Base-by-base conservation (phyloP, 257 asterid species). In the Primulina eburnea region DNA sequence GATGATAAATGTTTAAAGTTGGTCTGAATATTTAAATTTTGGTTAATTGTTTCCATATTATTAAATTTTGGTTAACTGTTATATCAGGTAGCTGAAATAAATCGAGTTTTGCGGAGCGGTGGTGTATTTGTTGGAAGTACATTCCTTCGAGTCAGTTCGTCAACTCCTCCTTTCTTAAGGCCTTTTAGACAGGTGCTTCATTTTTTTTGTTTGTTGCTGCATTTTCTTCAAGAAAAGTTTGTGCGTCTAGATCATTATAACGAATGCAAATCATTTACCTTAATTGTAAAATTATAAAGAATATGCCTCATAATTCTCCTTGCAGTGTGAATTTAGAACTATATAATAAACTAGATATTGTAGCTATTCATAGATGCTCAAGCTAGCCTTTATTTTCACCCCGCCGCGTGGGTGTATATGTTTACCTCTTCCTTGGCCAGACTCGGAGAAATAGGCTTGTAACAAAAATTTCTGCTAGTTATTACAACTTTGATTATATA, bases 41-140 rank as follows among this genome's bases (percentile, higher is more conserved):
- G 43, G 32, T 28, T 6, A 71, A 14, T 60, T 29, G 69, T 69
- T 40, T n/a, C n/a, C n/a, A n/a, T n/a, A n/a, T n/a, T n/a, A n/a
- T 58, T 14, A 28, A 57, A 35, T 33, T 59, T 64, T 65, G 43
- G 32, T 28, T 6, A 71, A 14, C 56, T 29, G 69, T 69, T 40
- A n/a, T n/a, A n/a, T 17, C 82, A 93, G 99, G 65, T 93, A 66
- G 97, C 99, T 75, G 99, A 93, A 68, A 93, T 93, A 58, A 90
- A 89, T 67, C 87, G 96, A 57, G 80, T 93, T 72, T 76, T 93
- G 74, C 79, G 84, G 73, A 89, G 96, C 76, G 96, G 95, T 72
- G 97, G 99, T 58, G 75, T 89, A 56, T 93, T 90, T 75, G 97
- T 93, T 43, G 99, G 96, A 24, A 89, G 82, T 71, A 90, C 97